Percentiles rank a stretch among this genome's conserved stretches.
Conservation (phyloP, 495 filamentous ascomycete genomes). For the Baudoinia panamericana region DNA sequence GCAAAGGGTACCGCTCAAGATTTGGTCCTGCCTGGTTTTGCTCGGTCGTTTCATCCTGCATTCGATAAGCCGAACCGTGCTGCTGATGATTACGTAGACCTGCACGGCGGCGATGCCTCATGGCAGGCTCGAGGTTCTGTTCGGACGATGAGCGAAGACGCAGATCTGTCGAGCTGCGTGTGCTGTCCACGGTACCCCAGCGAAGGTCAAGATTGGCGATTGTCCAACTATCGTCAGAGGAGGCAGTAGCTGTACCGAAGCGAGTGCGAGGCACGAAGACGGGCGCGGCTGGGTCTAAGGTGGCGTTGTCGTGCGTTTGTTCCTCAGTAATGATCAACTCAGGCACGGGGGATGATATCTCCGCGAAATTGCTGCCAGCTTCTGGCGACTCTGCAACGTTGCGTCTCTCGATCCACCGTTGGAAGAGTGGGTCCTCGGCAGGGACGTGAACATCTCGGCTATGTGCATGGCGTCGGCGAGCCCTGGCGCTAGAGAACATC, state of each 20-base stretch:
- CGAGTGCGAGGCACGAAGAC: conserved; percentile 17
- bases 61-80: no score
- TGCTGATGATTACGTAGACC: no score
- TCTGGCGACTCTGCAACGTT: neutral
- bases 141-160: conserved; percentile 14
- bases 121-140: conserved; percentile 6
- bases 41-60: conserved; percentile 5
- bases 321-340: conserved; percentile 1
- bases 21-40: conserved; percentile 5
- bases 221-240: neutral
- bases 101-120: neutral
- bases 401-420: neutral
- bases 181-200: conserved; percentile 11
- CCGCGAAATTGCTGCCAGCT: neutral
- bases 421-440: neutral
- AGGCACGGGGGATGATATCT: conserved; percentile 3
- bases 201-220: neutral
- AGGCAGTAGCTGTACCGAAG: conserved; percentile 7
- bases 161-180: conserved; percentile 7
- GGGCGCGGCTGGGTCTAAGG: conserved; percentile 10
- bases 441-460: conserved; percentile 2
- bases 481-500: conserved; percentile 8
- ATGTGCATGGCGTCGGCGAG: conserved; percentile 8
- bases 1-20: conserved; percentile 13
- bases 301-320: neutral